Evolutionary conservation across 2,329 filamentous ascomycete species (phyloP).

Genomic region (Paraconiothyrium sp.): DNA sequence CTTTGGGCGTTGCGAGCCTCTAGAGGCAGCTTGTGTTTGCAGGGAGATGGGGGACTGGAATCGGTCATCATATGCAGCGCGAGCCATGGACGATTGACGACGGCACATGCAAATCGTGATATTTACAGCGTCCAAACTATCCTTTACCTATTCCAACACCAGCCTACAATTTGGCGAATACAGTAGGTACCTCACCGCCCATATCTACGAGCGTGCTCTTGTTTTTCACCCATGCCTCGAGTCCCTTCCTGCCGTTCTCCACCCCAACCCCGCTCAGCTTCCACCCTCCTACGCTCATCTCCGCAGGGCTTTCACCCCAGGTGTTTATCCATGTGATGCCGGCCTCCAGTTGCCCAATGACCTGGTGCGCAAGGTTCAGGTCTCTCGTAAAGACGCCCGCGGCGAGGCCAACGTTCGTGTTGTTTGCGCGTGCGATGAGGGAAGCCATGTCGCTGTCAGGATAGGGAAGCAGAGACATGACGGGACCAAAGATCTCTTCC

Average conservation of each 20-base stretch:
- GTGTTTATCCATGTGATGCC: slow-evolving; percentile 94
- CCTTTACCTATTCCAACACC: background rate
- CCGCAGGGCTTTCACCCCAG: slow-evolving; percentile 90
- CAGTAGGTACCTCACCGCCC: slow-evolving; percentile 73
- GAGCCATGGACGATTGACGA: background rate
- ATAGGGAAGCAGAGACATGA: slow-evolving; percentile 83
- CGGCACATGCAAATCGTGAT: background rate
- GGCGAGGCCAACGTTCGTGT: slow-evolving; percentile 79
- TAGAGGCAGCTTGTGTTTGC: background rate
- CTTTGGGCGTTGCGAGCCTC: background rate
- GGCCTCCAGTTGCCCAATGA: slow-evolving; percentile 76
- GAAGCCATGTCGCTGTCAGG: slow-evolving; percentile 68
- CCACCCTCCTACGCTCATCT: slow-evolving; percentile 94
- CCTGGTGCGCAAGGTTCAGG: slow-evolving; percentile 75
- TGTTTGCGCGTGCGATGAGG: slow-evolving; percentile 76
- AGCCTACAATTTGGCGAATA: slow-evolving; percentile 63
- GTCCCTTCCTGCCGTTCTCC: slow-evolving; percentile 82
- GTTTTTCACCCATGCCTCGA: slow-evolving; percentile 84
- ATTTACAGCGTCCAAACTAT: slow-evolving; percentile 1
- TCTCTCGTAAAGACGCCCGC: slow-evolving; percentile 85
- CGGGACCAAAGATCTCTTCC: slow-evolving; percentile 90
- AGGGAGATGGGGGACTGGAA: background rate
- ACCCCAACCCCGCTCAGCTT: slow-evolving; percentile 89
- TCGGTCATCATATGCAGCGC: no score
- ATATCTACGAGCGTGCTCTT: slow-evolving; percentile 91